Conservation (phyloP, 2,329 filamentous ascomycete genomes). For the Diaporthe citriasiana region DNA sequence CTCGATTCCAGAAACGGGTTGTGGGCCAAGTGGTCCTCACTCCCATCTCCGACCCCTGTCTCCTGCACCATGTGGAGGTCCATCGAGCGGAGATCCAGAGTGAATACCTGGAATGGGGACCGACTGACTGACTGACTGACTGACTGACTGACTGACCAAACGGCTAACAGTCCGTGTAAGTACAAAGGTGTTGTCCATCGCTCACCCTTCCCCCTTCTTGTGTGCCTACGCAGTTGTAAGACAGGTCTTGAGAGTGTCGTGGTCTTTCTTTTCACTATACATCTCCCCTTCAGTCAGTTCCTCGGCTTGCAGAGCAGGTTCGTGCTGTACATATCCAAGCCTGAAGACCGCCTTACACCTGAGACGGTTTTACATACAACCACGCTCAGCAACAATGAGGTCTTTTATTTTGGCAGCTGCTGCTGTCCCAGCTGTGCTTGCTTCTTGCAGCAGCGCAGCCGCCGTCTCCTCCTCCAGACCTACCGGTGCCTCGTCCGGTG, state of each 20-base stretch:
- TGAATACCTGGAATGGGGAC: neutral
- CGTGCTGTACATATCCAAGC: neutral
- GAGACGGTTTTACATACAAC: neutral
- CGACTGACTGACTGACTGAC: neutral
- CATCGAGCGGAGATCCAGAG: neutral
- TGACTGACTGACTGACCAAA: neutral
- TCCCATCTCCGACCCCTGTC: conserved; percentile 29
- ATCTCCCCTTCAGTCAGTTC: neutral
- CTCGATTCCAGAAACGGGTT: conserved; percentile 9
- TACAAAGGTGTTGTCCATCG: neutral
- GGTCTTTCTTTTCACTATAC: neutral
- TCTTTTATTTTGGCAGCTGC: conserved; percentile 22
- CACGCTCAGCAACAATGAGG: conserved; percentile 16
- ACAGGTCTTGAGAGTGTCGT: neutral
- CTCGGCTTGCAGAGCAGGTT: conserved; percentile 13
- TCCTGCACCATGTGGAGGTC: conserved; percentile 9
- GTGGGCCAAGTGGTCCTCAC: conserved; percentile 28
- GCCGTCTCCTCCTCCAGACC: neutral
- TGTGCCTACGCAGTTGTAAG: neutral
- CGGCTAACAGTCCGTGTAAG: conserved; percentile 17
- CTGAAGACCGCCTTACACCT: neutral
- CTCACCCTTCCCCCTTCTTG: neutral
- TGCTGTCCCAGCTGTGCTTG: conserved; percentile 28
- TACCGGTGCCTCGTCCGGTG: conserved; percentile 1
- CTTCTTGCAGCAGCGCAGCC: conserved; percentile 25